Evolutionary conservation across 164 flowering plant genomes (phyloP).

Genomic region (Aristolochia fimbriata): DNA sequence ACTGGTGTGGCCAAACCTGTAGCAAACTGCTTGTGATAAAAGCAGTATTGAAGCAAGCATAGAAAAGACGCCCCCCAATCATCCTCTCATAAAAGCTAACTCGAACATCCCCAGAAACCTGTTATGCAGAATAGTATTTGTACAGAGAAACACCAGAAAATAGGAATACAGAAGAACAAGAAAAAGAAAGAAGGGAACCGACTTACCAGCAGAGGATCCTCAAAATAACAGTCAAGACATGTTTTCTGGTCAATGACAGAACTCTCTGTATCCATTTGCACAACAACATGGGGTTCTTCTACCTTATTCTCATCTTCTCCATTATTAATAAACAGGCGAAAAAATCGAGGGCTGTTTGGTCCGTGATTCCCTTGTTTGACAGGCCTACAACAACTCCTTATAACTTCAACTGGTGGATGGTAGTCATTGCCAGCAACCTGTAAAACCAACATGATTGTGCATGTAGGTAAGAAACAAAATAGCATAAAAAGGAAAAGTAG

Average conservation of each 20-base stretch:
- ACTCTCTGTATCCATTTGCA: conserved; percentile 48
- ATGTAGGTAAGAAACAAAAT: not conserved
- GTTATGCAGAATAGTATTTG: not conserved
- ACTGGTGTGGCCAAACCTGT: conserved; percentile 33
- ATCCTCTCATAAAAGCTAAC: conserved; percentile 63
- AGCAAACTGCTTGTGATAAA: conserved; percentile 58
- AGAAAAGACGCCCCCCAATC: conserved; percentile 76
- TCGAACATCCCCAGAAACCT: conserved; percentile 74
- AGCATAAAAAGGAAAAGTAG: no score
- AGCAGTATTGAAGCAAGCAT: conserved; percentile 72
- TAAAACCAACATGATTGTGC: not conserved
- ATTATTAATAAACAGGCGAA: conserved; percentile 28
- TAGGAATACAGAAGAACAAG: no score
- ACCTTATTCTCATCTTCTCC: conserved; percentile 25
- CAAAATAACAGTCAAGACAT: conserved; percentile 55
- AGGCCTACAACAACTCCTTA: conserved; percentile 44
- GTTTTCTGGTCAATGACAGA: conserved; percentile 46
- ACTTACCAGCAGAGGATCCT: conserved; percentile 46
- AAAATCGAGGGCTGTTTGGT: conserved; percentile 37
- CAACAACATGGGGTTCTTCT: conserved; percentile 12
- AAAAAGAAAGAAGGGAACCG: conserved; percentile 2
- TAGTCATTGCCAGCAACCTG: conserved; percentile 50
- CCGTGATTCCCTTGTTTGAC: conserved; percentile 41
- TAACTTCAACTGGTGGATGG: conserved; percentile 40
- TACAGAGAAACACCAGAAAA: not conserved